Evolutionary conservation across 345 rosid species (phyloP), one percentile per base, ranked within the genome.

Genomic region (Alliaria petiolata): DNA sequence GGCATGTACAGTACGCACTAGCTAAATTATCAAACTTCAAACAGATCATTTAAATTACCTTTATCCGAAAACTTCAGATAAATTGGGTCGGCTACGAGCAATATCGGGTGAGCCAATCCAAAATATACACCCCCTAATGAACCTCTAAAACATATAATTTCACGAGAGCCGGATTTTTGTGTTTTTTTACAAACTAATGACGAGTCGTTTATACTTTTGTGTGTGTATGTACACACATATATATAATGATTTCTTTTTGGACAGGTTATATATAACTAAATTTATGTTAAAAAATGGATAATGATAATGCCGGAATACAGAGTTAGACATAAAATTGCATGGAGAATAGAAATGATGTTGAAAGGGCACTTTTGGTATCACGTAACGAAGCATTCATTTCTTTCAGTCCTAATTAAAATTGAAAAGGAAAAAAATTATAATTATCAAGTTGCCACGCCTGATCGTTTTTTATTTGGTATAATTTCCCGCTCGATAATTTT

Each of bases 361-460:
- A 49, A 58, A 65, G 65, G 62, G 49, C 72, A 79, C 82, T 81
- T 84, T 84, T 73, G 60, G 77, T 69, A 80, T 83, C 79, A 74
- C 76, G 82, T 73, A 78, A 70, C 61, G 69, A 50, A 68, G 69
- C 74, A 75, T 75, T 74, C 72, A 58, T 74, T 74, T 57, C 78
- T 15, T 51, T 35, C 69, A 71, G 67, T 78, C 90, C 82, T 55
- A 83, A 78, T 71, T 80, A 76, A 81, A 75, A 80, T 76, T 79
- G 77, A 79, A 78, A 75, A 61, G 15, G 38, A 55, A 59, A 22
- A 51, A 15, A 11, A 15, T 33, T 79, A 76, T 84, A 85, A 83
- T 84, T 80, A 80, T 85, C 73, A 80, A 82, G 70, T 63, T 60
- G 82, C 87, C 91, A 86, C 90, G 92, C 93, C 86, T 86, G 81